Evolutionary conservation across 2,329 filamentous ascomycete genomes (phyloP).

Genomic region (Neocucurbitaria cava): DNA sequence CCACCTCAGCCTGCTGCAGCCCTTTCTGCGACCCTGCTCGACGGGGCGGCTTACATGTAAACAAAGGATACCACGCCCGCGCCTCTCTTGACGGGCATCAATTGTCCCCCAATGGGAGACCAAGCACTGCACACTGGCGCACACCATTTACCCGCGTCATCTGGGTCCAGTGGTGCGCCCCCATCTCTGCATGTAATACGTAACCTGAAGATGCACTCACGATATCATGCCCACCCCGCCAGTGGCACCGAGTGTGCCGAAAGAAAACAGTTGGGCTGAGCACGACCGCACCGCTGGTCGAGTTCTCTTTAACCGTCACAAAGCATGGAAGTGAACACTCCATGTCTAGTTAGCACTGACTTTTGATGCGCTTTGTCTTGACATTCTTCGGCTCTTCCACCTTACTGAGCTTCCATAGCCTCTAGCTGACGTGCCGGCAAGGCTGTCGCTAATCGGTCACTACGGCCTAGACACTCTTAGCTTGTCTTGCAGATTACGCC

Average conservation of each 20-base stretch:
- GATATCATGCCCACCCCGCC: constrained; percentile 29
- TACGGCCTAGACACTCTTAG: constrained; percentile 19
- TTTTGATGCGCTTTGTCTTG: constrained; percentile 15
- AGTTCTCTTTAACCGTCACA: constrained; percentile 17
- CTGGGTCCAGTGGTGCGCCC: constrained; percentile 22
- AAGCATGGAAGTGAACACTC: constrained; percentile 16
- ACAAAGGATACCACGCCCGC: constrained; percentile 10
- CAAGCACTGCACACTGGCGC: constrained; percentile 11
- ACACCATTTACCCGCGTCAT: constrained; percentile 26
- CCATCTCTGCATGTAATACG: constrained; percentile 17
- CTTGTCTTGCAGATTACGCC: constrained; percentile 17
- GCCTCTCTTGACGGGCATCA: constrained; percentile 11
- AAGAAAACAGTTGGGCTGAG: constrained; percentile 23
- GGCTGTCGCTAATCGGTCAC: constrained; percentile 23
- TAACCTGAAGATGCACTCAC: constrained; percentile 17
- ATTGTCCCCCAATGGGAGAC: constrained; percentile 31
- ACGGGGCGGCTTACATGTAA: constrained; percentile 12
- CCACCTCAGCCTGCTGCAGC: constrained; percentile 24
- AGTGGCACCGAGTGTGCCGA: constrained; percentile 27
- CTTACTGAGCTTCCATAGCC: constrained; percentile 15
- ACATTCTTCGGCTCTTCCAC: constrained; percentile 15
- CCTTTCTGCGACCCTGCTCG: constrained; percentile 20
- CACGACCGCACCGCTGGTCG: constrained; percentile 2
- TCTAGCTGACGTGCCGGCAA: constrained; percentile 21
- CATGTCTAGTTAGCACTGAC: constrained; percentile 13